These are phyloP conservation scores for Myriosclerotinia duriaeana DNA, from an alignment of 2,329 filamentous ascomycete species.

Conservation along the genomic window DNA sequence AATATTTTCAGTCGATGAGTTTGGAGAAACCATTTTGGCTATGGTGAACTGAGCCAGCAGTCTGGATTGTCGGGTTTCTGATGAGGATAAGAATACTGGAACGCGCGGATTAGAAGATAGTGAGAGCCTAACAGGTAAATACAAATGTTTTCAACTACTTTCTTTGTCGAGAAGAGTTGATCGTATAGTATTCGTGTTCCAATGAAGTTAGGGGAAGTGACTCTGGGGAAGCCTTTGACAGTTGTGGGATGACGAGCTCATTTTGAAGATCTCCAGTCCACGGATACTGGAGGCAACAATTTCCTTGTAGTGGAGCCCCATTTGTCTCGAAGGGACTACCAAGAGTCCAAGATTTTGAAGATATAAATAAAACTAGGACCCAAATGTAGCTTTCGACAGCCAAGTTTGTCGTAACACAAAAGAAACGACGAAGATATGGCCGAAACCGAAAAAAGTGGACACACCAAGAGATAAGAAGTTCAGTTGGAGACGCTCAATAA, in stretches of 20 bases:
- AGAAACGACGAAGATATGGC: slow-evolving; percentile 19
- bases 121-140: slow-evolving; percentile 8
- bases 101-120: background rate
- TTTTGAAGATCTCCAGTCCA: slow-evolving; percentile 20
- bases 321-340: slow-evolving; percentile 19
- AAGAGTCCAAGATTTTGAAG: slow-evolving; percentile 18
- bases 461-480: slow-evolving; percentile 12
- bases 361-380: slow-evolving; percentile 16
- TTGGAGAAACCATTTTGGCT: slow-evolving; percentile 19
- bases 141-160: slow-evolving; percentile 11
- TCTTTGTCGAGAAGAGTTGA: slow-evolving; percentile 2
- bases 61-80: background rate
- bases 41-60: slow-evolving; percentile 23
- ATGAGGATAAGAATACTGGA: slow-evolving; percentile 6
- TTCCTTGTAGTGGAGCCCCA: slow-evolving; percentile 16
- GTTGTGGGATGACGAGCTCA: slow-evolving; percentile 18
- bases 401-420: slow-evolving; percentile 23
- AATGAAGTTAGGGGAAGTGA: slow-evolving; percentile 16
- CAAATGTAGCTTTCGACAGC: slow-evolving; percentile 10
- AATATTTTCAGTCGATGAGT: background rate
- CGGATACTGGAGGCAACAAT: slow-evolving; percentile 3
- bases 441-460: slow-evolving; percentile 21
- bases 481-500: slow-evolving; percentile 6
- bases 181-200: slow-evolving; percentile 16
- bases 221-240: slow-evolving; percentile 12